These are phyloP conservation scores for Eutrema japonicum DNA, from an alignment of 345 rosid species.

Conservation along the genomic window DNA sequence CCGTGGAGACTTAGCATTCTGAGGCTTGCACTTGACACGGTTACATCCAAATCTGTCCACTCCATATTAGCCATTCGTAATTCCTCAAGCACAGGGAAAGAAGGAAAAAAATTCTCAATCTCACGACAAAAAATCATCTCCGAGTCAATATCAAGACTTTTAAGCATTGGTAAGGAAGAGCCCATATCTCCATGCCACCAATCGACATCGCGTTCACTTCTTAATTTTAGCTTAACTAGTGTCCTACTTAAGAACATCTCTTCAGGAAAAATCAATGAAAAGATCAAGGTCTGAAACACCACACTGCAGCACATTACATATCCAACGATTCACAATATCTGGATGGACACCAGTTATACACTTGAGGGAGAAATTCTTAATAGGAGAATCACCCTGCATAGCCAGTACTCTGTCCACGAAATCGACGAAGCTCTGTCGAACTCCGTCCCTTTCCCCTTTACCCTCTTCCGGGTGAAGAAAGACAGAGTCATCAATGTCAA, in stretches of 20 bases:
- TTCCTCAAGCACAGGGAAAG: constrained; percentile 27
- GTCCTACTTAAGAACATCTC: background rate
- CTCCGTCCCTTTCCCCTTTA: background rate
- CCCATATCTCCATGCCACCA: background rate
- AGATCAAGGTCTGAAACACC: constrained; percentile 19
- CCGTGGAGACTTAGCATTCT: background rate
- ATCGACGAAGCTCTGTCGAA: constrained; percentile 5
- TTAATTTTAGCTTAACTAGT: background rate
- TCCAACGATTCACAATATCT: constrained; percentile 14
- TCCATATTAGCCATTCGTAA: background rate
- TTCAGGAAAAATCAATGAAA: background rate
- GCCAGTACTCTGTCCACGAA: constrained; percentile 20
- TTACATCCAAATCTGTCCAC: background rate
- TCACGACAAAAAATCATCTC: background rate
- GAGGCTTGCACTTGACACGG: constrained; percentile 3
- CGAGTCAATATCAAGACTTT: background rate
- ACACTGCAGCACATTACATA: constrained; percentile 2
- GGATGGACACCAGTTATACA: constrained; percentile 1
- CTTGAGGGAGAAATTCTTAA: constrained; percentile 1
- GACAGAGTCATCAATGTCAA: background rate
- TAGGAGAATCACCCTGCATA: background rate
- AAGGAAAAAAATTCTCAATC: constrained; percentile 4
- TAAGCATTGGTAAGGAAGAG: background rate
- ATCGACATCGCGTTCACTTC: background rate
- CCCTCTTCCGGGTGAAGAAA: constrained; percentile 14